phyloP scores from a whole-genome alignment of 192 early-diverging fungal species.

The Mortierella antarctica region DNA sequence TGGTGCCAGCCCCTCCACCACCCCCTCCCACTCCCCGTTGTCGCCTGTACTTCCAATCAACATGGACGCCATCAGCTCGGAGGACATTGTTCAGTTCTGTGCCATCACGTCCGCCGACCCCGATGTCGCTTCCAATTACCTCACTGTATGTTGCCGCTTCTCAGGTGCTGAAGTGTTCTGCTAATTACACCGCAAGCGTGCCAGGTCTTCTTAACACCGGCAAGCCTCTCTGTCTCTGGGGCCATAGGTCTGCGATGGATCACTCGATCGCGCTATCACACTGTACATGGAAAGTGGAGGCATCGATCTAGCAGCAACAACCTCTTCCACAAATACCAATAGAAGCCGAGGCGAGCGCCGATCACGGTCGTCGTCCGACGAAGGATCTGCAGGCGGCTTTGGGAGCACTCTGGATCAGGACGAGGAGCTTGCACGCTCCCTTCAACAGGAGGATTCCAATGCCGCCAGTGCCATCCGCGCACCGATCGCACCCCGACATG shows the following conservation, averaged over 20 bases:
- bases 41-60: not conserved
- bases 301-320: constrained; percentile 51
- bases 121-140: constrained; percentile 75
- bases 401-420: constrained; percentile 50
- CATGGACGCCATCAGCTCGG: constrained; percentile 31
- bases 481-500: constrained; percentile 85
- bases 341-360: constrained; percentile 16
- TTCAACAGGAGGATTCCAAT: constrained; percentile 58
- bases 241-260: constrained; percentile 76
- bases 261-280: constrained; percentile 80
- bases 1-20: not conserved
- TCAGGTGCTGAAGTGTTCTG: not conserved
- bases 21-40: not conserved
- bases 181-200: not conserved
- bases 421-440: constrained; percentile 62
- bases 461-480: constrained; percentile 67
- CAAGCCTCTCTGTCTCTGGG: not conserved
- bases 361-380: constrained; percentile 38
- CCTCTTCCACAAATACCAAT: constrained; percentile 14
- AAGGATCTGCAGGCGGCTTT: constrained; percentile 20
- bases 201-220: not conserved
- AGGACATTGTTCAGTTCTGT: constrained; percentile 68
- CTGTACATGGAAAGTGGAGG: constrained; percentile 89
- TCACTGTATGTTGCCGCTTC: constrained; percentile 61
- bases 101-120: constrained; percentile 78